Evolutionary conservation across 257 asterid species (phyloP), one percentile per base, ranked within the genome.

Genomic region (Voacanga thouarsii): DNA sequence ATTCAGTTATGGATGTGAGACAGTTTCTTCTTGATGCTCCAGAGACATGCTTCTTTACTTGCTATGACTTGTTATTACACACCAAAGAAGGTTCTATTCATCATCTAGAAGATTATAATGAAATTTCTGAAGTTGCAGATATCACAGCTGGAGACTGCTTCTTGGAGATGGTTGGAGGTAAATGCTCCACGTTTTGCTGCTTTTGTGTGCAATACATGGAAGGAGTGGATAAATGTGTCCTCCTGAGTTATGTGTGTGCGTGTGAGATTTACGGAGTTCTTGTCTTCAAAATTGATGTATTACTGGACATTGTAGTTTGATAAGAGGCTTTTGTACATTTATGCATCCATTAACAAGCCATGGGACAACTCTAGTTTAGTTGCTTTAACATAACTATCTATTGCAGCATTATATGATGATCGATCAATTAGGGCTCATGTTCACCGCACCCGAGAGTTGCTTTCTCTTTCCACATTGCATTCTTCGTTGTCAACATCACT

Each of bases 1-100:
- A 96, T 90, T 90, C 98, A 67, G 98, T 92, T 14, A 91, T 93
- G 97, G 99, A 96, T 79, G 97, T 96, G 79, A 88, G 97, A 75
- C 99, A 92, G 87, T 94, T 93, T 93, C 97, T 96, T 85, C 94
- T 92, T 75, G 98, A 96, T 88, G 97, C 98, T 79, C 90, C 97
- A 1, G 97, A 93, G 89, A 90, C 97, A 23, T 93, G 99, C 84
- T 92, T 82, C 84, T 83, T 89, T 83, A 96, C 99, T 57, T 96
- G 99, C 87, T 96, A 92, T 80, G 98, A 96, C 85, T 84, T 96
- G 89, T 82, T 88, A 68, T 81, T 96, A 80, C 97, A 92, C 80
- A 74, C 91, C 37, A 93, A 90, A 86, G 98, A 92, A 74, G 97
- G 94, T 55, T 85, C 95, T 66, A 71, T 70, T 73, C 95, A 92